Conservation (phyloP, 2,329 filamentous ascomycete species). For the Epichloe festucae region DNA sequence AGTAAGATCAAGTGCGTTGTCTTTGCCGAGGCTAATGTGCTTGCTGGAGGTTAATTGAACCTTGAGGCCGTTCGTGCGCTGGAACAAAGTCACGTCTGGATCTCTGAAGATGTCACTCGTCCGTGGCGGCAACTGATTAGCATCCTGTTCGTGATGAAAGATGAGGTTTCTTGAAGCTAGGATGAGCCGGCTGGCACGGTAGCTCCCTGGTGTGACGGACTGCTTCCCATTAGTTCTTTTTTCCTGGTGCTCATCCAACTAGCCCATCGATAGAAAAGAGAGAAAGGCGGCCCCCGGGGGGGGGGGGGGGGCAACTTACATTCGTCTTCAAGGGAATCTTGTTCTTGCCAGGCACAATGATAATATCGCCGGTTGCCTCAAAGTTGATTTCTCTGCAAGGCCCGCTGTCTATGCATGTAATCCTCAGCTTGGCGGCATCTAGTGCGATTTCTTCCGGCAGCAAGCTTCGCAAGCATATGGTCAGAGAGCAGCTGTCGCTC, state of each 20-base stretch:
- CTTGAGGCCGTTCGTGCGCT: constrained; percentile 54
- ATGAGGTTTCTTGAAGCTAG: constrained; percentile 50
- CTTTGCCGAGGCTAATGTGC: constrained; percentile 65
- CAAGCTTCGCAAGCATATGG: constrained; percentile 56
- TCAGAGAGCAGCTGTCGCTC: constrained; percentile 62
- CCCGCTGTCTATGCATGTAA: constrained; percentile 42
- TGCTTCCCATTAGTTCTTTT: constrained; percentile 21
- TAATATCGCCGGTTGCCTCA: constrained; percentile 14
- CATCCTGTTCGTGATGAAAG: constrained; percentile 51
- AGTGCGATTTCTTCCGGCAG: constrained; percentile 58
- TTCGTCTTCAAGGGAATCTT: constrained; percentile 23
- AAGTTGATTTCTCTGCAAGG: constrained; percentile 45
- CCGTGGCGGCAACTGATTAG: constrained; percentile 31
- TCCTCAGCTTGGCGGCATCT: constrained; percentile 49
- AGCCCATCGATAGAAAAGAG: too few relatives aligned
- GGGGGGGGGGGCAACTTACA: constrained; percentile 13
- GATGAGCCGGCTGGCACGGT: constrained; percentile 59
- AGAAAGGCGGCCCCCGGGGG: too few relatives aligned
- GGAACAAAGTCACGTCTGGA: constrained; percentile 59
- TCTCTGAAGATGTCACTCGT: constrained; percentile 40
- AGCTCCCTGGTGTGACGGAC: constrained; percentile 58
- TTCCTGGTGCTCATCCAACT: too few relatives aligned
- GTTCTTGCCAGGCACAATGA: constrained; percentile 36
- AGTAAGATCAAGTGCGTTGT: constrained; percentile 63
- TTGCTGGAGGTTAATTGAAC: constrained; percentile 53